Conservation (phyloP, 345 rosid species). For the Angophora floribunda region DNA sequence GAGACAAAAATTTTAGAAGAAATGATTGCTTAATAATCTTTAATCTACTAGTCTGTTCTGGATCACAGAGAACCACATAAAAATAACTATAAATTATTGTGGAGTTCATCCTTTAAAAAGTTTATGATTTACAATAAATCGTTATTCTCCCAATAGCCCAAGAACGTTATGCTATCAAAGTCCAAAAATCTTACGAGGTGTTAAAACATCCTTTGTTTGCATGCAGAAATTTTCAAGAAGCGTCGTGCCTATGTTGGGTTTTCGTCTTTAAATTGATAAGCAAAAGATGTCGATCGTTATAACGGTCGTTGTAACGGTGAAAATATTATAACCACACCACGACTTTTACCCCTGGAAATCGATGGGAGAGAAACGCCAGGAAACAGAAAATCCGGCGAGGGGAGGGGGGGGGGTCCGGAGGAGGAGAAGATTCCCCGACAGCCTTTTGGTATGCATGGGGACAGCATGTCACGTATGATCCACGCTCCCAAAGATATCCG, state of each 20-base stretch:
- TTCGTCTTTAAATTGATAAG: not conserved
- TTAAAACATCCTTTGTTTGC: too few relatives aligned
- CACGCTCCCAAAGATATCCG: not conserved
- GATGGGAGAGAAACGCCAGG: not conserved
- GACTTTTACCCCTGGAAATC: not conserved
- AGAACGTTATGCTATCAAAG: too few relatives aligned
- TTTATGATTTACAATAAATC: too few relatives aligned
- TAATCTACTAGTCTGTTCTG: too few relatives aligned
- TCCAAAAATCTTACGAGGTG: not conserved
- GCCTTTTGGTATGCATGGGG: not conserved
- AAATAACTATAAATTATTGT: too few relatives aligned
- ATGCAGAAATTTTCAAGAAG: not conserved
- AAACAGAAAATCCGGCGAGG: not conserved
- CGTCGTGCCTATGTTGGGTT: not conserved
- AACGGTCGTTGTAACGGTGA: not conserved
- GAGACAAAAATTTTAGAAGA: not conserved
- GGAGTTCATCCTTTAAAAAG: too few relatives aligned
- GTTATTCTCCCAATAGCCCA: too few relatives aligned
- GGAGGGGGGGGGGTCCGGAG: not conserved
- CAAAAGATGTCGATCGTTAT: not conserved
- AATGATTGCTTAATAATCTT: too few relatives aligned
- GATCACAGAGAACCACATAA: too few relatives aligned
- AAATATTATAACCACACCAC: not conserved
- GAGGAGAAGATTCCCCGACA: slow-evolving; percentile 8
- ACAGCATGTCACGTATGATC: not conserved